Conservation (phyloP, 345 rosid species). For the Ceriops decandra region DNA sequence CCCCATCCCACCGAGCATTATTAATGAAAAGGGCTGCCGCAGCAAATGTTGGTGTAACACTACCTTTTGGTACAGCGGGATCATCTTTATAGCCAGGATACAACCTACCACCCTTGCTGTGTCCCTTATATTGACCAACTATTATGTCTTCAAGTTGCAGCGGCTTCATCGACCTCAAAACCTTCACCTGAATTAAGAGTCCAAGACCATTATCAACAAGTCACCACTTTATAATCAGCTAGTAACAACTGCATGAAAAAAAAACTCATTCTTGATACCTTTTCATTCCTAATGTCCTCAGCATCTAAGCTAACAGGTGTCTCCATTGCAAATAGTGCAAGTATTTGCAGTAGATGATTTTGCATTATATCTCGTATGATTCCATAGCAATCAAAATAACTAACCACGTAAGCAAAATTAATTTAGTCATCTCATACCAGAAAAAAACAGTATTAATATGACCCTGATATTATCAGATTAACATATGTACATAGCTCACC, state of each 20-base stretch:
- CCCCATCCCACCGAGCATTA: slow-evolving; percentile 96
- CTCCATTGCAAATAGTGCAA: slow-evolving; percentile 95
- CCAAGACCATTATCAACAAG: background rate
- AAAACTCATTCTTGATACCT: slow-evolving; percentile 36
- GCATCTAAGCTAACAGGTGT: slow-evolving; percentile 95
- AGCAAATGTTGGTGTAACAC: slow-evolving; percentile 84
- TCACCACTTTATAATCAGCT: background rate
- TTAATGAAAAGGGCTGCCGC: slow-evolving; percentile 87
- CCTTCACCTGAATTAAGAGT: slow-evolving; percentile 60
- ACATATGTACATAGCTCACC: slow-evolving; percentile 38
- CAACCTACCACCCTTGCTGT: slow-evolving; percentile 51
- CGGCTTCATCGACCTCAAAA: slow-evolving; percentile 78
- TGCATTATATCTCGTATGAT: slow-evolving; percentile 94
- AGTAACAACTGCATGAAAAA: background rate
- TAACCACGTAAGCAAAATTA: slow-evolving; percentile 16
- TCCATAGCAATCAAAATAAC: slow-evolving; percentile 85
- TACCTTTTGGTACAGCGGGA: slow-evolving; percentile 62
- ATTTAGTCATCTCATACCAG: slow-evolving; percentile 1
- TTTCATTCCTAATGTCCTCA: slow-evolving; percentile 88
- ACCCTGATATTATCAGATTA: background rate
- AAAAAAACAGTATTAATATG: background rate
- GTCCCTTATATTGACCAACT: slow-evolving; percentile 88
- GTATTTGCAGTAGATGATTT: slow-evolving; percentile 88
- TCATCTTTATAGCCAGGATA: slow-evolving; percentile 74
- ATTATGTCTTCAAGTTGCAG: slow-evolving; percentile 68